Evolutionary conservation across 148 eudicot genomes (phyloP).

Genomic region (Salicornia ramosissima): DNA sequence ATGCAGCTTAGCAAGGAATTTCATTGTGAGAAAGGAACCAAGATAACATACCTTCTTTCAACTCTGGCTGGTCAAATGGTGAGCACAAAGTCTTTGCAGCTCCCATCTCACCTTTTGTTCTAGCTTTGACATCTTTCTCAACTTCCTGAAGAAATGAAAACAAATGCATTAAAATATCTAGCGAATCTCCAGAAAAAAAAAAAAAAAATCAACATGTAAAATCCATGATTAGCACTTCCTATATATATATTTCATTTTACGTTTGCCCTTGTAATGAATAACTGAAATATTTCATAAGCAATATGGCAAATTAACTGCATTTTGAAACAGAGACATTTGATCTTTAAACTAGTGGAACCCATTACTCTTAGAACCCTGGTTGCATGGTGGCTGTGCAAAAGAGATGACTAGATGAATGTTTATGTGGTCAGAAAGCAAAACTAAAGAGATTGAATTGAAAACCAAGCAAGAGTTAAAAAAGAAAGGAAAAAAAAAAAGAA

Average conservation of each 20-base stretch:
- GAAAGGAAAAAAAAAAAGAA: neutral
- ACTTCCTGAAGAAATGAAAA: constrained; percentile 51
- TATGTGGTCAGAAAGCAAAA: neutral
- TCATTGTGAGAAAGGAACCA: neutral
- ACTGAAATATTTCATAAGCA: too few species aligned
- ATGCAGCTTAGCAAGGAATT: too few species aligned
- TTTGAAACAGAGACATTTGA: too few species aligned
- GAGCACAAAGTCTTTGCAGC: constrained; percentile 92
- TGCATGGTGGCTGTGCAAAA: neutral
- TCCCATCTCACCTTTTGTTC: constrained; percentile 94
- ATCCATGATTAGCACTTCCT: too few species aligned
- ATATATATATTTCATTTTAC: too few species aligned
- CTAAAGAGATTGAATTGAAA: too few species aligned
- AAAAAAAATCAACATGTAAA: too few species aligned
- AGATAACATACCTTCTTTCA: constrained; percentile 61
- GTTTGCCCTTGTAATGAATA: too few species aligned
- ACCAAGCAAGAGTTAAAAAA: neutral
- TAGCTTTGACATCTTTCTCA: constrained; percentile 82
- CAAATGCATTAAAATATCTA: neutral
- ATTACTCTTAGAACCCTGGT: too few species aligned
- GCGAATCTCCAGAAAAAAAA: neutral
- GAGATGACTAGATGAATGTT: neutral
- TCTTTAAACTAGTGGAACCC: too few species aligned
- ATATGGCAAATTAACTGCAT: too few species aligned
- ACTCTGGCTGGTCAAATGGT: constrained; percentile 87